Evolutionary conservation across 192 early-diverging fungal genomes (phyloP).

Genomic region (Backusella morwellensis): DNA sequence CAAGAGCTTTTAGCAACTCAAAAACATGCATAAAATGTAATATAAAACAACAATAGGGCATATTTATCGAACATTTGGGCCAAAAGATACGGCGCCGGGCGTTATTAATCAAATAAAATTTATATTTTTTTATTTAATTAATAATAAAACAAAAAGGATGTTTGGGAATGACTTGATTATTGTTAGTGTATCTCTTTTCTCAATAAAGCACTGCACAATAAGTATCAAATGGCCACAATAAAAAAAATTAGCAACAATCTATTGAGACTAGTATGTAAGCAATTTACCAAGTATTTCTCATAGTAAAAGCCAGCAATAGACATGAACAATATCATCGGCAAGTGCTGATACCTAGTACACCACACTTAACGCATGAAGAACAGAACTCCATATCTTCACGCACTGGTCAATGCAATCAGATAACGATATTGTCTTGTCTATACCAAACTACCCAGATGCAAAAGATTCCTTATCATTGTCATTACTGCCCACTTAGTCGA

Average conservation of each 20-base stretch:
- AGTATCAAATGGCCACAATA: too few relatives aligned
- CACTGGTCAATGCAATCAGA: neutral
- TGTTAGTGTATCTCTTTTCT: too few relatives aligned
- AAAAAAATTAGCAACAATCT: too few relatives aligned
- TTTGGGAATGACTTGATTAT: too few relatives aligned
- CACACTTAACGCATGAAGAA: neutral
- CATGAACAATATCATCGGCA: neutral
- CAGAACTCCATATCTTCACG: neutral
- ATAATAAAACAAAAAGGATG: neutral
- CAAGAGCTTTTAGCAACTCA: constrained; percentile 10
- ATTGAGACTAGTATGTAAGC: too few relatives aligned
- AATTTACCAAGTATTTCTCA: too few relatives aligned
- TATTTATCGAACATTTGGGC: too few relatives aligned
- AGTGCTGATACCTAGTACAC: neutral
- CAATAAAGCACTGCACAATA: too few relatives aligned
- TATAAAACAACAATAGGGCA: too few relatives aligned
- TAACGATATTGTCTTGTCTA: neutral
- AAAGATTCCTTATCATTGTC: neutral
- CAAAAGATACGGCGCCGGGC: too few relatives aligned
- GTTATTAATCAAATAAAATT: too few relatives aligned
- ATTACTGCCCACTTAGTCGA: neutral
- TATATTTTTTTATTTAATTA: too few relatives aligned
- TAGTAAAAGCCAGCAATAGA: neutral
- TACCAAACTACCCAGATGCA: neutral
- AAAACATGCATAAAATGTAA: neutral